phyloP scores from a whole-genome alignment of 169 alveolate species.

The Perkinsus olseni region DNA sequence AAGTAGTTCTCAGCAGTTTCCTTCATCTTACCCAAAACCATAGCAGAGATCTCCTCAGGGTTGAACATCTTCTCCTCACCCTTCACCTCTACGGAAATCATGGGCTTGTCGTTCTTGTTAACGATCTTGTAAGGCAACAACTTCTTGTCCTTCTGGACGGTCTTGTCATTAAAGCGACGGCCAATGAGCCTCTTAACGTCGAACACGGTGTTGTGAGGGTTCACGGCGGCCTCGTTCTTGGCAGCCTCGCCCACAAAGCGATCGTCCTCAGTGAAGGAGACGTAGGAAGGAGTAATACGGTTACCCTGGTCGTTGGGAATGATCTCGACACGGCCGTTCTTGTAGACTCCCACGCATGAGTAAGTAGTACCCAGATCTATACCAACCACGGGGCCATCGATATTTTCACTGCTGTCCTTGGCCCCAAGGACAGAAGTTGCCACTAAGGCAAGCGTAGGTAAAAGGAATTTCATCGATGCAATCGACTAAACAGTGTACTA shows the following conservation, averaged over 20 bases:
- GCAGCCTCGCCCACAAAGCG: conserved; percentile 95
- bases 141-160: conserved; percentile 89
- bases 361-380: conserved; percentile 97
- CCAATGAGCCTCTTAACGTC: conserved; percentile 98
- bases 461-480: not conserved
- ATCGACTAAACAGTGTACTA: not conserved
- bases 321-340: conserved; percentile 92
- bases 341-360: conserved; percentile 94
- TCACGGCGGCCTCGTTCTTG: conserved; percentile 90
- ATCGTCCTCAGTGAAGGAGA: conserved; percentile 93
- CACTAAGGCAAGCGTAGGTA: not conserved
- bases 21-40: conserved; percentile 93
- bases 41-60: conserved; percentile 97
- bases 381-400: conserved; percentile 90
- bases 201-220: conserved; percentile 89
- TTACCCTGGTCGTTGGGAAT: conserved; percentile 87
- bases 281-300: conserved; percentile 92
- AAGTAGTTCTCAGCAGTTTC: conserved; percentile 93
- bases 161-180: conserved; percentile 86
- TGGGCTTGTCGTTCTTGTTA: conserved; percentile 87
- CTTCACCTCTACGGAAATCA: conserved; percentile 79
- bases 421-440: conserved; percentile 9
- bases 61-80: conserved; percentile 83
- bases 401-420: conserved; percentile 34
- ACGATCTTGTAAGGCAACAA: conserved; percentile 87